A percentile compares a stretch with the other conserved stretches of the same genome.
Evolutionary conservation across 2,329 filamentous ascomycete genomes (phyloP).

Genomic region (Cadophora luteo-olivacea): DNA sequence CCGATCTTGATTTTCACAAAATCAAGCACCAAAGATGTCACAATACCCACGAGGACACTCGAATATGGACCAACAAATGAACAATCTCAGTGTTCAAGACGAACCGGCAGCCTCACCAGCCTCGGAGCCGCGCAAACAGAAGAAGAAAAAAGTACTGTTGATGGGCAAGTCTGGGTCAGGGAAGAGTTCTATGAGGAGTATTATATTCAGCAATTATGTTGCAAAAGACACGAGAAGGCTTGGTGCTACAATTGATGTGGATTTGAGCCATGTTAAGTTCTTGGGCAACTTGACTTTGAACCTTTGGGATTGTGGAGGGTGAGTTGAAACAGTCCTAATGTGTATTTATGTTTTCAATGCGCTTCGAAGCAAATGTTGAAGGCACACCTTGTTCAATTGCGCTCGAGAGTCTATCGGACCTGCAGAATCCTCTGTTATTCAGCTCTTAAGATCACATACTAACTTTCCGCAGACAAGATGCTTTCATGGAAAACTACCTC

Average conservation of each 20-base stretch:
- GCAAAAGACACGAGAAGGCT: slow-evolving; percentile 92
- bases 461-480: slow-evolving; percentile 74
- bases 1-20: not conserved
- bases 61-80: slow-evolving; percentile 29
- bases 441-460: slow-evolving; percentile 24
- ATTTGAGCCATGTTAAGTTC: slow-evolving; percentile 98
- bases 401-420: not conserved
- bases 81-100: slow-evolving; percentile 38
- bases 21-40: not conserved
- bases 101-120: slow-evolving; percentile 34
- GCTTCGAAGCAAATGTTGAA: not conserved
- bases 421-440: not conserved
- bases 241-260: slow-evolving; percentile 96
- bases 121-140: slow-evolving; percentile 57
- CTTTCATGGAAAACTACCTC: slow-evolving; percentile 98
- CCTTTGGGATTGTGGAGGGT: slow-evolving; percentile 97
- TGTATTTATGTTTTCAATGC: not conserved
- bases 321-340: slow-evolving; percentile 44
- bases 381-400: not conserved
- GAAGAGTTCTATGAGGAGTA: slow-evolving; percentile 97
- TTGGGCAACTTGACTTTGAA: slow-evolving; percentile 97
- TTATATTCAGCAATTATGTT: slow-evolving; percentile 99
- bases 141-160: slow-evolving; percentile 86
- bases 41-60: not conserved
- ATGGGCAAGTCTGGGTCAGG: slow-evolving; percentile 98